Conservation (phyloP, 208 protist species). For the Leishmania major region DNA sequence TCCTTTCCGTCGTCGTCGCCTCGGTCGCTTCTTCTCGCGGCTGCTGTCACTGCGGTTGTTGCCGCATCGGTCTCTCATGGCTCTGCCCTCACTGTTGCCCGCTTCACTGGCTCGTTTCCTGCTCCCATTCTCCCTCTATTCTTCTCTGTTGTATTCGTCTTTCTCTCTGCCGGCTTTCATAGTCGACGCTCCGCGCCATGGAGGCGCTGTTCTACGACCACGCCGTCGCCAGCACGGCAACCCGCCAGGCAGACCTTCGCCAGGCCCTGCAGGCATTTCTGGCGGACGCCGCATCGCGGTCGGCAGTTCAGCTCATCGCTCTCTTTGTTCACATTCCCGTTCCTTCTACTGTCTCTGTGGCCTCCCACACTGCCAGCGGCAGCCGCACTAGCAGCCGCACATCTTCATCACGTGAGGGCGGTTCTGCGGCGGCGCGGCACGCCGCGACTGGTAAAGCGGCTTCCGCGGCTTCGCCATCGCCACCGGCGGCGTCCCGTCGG, state of each 20-base stretch:
- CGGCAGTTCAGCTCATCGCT: slow-evolving; percentile 28
- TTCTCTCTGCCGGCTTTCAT: not conserved
- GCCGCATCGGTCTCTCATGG: not conserved
- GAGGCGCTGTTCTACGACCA: slow-evolving; percentile 43
- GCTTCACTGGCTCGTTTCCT: not conserved
- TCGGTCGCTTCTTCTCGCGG: not conserved
- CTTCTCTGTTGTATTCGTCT: not conserved
- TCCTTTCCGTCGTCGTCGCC: not conserved
- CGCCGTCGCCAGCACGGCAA: not conserved
- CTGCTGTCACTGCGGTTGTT: not conserved
- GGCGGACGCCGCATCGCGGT: slow-evolving; percentile 15
- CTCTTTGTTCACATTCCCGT: slow-evolving; percentile 40
- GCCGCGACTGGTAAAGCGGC: not conserved
- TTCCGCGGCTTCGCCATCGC: not conserved
- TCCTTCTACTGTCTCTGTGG: slow-evolving; percentile 16
- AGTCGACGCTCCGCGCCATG: slow-evolving; percentile 8
- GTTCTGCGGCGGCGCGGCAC: not conserved
- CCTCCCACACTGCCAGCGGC: not conserved
- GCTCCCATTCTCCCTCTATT: not conserved
- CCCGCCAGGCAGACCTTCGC: slow-evolving; percentile 26
- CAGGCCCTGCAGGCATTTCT: slow-evolving; percentile 40
- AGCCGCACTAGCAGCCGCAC: not conserved
- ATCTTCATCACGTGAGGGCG: not conserved
- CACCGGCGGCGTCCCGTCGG: not conserved
- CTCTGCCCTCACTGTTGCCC: not conserved